Evolutionary conservation across 1,139 yeast genomes (phyloP).

Genomic region (Entelexis paramagnoliae): DNA sequence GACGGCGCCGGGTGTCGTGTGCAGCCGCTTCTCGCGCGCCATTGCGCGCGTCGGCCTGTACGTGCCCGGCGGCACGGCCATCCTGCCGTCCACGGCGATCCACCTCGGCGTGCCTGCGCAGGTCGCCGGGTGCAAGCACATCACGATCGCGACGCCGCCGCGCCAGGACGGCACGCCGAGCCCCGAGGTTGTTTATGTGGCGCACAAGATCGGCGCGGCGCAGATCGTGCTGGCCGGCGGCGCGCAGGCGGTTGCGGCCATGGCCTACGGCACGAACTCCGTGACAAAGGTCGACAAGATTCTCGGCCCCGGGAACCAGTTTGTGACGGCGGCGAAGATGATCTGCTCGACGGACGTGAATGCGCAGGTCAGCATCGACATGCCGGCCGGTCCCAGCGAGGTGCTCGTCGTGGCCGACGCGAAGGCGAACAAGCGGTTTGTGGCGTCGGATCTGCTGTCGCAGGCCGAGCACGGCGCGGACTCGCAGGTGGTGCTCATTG

Average conservation of each 20-base stretch:
- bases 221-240: slow-evolving; percentile 94
- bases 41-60: slow-evolving; percentile 90
- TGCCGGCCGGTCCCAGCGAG: slow-evolving; percentile 99
- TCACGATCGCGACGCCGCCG: slow-evolving; percentile 96
- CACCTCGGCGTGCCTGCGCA: slow-evolving; percentile 99
- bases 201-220: slow-evolving; percentile 87
- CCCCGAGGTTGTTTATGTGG: slow-evolving; percentile 96
- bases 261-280: slow-evolving; percentile 94
- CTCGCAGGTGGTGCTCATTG: slow-evolving; percentile 88
- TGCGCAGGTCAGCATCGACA: slow-evolving; percentile 90
- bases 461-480: slow-evolving; percentile 99
- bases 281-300: slow-evolving; percentile 93
- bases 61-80: slow-evolving; percentile 98
- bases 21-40: slow-evolving; percentile 92
- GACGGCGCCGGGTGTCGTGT: slow-evolving; percentile 84
- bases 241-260: slow-evolving; percentile 96
- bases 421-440: slow-evolving; percentile 84
- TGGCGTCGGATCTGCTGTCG: slow-evolving; percentile 85
- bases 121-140: slow-evolving; percentile 94
- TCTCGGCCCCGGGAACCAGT: slow-evolving; percentile 97
- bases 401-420: slow-evolving; percentile 87
- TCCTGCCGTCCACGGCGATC: slow-evolving; percentile 91
- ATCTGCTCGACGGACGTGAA: slow-evolving; percentile 88
- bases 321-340: slow-evolving; percentile 99
- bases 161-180: slow-evolving; percentile 84